Evolutionary conservation across 441 rosid species (phyloP).

Genomic region (Eugenia klotzschiana): DNA sequence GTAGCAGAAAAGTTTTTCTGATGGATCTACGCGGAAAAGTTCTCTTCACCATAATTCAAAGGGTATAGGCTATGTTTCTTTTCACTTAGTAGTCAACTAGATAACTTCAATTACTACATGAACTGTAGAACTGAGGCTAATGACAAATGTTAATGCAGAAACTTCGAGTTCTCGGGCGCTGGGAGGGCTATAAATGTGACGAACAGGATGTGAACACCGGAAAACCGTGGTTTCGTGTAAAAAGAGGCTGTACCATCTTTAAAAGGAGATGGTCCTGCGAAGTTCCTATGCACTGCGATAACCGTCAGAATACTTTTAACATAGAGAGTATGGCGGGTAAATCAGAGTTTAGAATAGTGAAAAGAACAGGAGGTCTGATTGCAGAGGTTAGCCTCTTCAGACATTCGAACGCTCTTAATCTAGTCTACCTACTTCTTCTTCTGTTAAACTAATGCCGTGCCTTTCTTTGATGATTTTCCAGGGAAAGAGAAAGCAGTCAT

Average conservation of each 20-base stretch:
- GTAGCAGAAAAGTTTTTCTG: constrained; percentile 42
- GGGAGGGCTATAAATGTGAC: constrained; percentile 48
- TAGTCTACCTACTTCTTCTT: not conserved
- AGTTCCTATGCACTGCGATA: constrained; percentile 9
- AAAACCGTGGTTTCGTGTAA: constrained; percentile 24
- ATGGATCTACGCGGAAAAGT: constrained; percentile 56
- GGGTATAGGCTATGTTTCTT: constrained; percentile 12
- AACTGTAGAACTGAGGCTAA: not conserved
- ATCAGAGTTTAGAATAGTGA: constrained; percentile 34
- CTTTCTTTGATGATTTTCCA: constrained; percentile 4
- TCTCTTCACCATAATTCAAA: constrained; percentile 43
- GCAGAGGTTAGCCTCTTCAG: constrained; percentile 35
- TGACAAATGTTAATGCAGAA: constrained; percentile 19
- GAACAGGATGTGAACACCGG: constrained; percentile 12
- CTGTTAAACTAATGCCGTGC: not conserved
- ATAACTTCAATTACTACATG: not conserved
- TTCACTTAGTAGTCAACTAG: not conserved
- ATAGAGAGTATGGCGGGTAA: constrained; percentile 23
- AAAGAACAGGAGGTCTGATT: constrained; percentile 22
- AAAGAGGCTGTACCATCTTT: not conserved
- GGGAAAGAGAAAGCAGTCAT: constrained; percentile 52
- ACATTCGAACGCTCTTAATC: not conserved
- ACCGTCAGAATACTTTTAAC: not conserved
- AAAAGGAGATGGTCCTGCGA: constrained; percentile 19
- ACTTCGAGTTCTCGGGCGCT: constrained; percentile 25